A percentile compares a stretch with the other conserved stretches of the same genome.
Evolutionary conservation across 2,329 filamentous ascomycete species (phyloP).

Genomic region (Fusarium subtropicale): DNA sequence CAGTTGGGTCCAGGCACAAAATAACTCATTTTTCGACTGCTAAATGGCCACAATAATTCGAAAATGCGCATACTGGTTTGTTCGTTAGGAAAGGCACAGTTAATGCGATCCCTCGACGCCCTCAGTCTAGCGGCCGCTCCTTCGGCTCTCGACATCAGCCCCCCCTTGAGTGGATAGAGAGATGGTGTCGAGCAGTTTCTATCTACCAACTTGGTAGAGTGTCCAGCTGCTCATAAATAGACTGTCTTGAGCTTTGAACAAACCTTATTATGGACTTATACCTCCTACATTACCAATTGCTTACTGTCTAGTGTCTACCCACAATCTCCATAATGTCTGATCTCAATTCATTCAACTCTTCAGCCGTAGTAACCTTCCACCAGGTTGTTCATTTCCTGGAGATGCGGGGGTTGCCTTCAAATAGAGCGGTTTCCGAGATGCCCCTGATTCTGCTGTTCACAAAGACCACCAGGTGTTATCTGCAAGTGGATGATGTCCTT

Average conservation of each 20-base stretch:
- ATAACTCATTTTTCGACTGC: background rate
- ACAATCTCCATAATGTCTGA: background rate
- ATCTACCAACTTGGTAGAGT: background rate
- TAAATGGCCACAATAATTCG: background rate
- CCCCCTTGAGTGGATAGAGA: conserved; percentile 38
- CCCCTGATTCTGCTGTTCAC: conserved; percentile 7
- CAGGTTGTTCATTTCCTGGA: conserved; percentile 17
- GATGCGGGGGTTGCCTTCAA: conserved; percentile 25
- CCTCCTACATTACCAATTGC: background rate
- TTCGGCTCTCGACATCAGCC: conserved; percentile 39
- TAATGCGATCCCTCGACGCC: conserved; percentile 29
- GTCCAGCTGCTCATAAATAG: background rate
- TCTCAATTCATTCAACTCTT: conserved; percentile 3
- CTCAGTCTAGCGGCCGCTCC: conserved; percentile 47
- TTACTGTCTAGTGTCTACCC: background rate
- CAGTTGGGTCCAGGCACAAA: background rate
- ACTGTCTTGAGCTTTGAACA: conserved; percentile 20
- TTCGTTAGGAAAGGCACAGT: background rate
- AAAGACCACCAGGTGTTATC: conserved; percentile 14
- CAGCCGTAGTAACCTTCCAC: background rate
- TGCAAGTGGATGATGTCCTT: conserved; percentile 26
- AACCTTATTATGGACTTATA: background rate
- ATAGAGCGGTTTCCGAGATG: background rate
- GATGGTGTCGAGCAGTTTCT: conserved; percentile 2
- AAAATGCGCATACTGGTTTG: background rate